Evolutionary conservation across 345 rosid species (phyloP), one percentile per base, ranked within the genome.

Genomic region (Moringa oleifera): DNA sequence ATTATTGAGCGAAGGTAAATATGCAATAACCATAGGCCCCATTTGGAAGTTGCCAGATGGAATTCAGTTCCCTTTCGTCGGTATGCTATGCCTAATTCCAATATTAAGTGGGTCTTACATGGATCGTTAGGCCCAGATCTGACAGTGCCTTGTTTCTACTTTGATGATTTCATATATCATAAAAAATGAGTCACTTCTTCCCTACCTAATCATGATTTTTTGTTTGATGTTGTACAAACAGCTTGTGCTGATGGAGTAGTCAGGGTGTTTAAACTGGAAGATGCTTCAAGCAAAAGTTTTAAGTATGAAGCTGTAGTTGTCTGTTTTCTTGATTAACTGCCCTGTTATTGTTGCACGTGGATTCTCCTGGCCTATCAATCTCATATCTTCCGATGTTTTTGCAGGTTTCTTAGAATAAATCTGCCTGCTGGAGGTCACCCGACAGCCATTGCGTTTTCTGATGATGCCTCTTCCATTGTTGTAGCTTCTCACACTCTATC

Each of bases 231-330:
- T 66, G n/a, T 75, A 55, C 63, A 46, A 68, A 77, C 88, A 94
- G 97, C 85, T 70, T 95, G 99, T 61, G 85, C 74, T 50, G 97
- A 95, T 80, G 93, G 99, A 75, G 82, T 79, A 57, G 77, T 87
- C 57, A 84, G 99, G 79, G 81, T 91, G 58, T 91, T 84, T 67
- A 88, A 86, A 83, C 74, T 94, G 82, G 96, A 94, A 65, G 91
- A 94, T 73, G 97, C 93, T 63, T 79, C 87, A 7, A 94, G 91
- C 77, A 94, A 88, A 87, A 88, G 97, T 81, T 90, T 88, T 83
- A 94, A 86, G 97, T 94, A 88, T 18, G 84, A 63, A 61, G 47
- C 17, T 5, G 28, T 3, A 51, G 37, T 11, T 12, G 0, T 46
- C 21, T 62, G 57, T 75, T 19, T 33, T 0, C 6, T n/a, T n/a